These are phyloP conservation scores for Babesia ovis DNA, from an alignment of 169 alveolate genomes.

Conservation along the genomic window DNA sequence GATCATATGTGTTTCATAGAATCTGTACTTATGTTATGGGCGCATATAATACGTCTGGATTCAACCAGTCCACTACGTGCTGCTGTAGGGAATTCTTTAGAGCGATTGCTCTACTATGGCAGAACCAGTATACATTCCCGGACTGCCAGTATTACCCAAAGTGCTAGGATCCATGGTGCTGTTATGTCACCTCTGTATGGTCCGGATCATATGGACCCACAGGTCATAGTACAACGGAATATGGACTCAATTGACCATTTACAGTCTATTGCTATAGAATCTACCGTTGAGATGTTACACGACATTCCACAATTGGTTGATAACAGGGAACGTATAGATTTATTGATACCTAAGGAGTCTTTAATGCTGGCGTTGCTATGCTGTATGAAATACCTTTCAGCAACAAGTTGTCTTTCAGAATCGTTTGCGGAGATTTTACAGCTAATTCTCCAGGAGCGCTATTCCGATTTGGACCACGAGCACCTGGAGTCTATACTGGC, in stretches of 20 bases:
- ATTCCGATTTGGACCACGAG: conserved; percentile 33
- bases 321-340: conserved; percentile 24
- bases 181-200: neutral
- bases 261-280: neutral
- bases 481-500: conserved; percentile 55
- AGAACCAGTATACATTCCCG: neutral
- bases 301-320: neutral
- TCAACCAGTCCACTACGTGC: neutral
- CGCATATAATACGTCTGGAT: conserved; percentile 38
- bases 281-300: neutral
- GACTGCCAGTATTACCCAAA: neutral
- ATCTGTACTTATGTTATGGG: conserved; percentile 48
- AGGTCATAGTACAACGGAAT: neutral
- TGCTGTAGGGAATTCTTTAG: neutral
- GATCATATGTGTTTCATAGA: conserved; percentile 35
- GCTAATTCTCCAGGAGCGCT: conserved; percentile 43
- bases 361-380: conserved; percentile 37
- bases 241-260: neutral
- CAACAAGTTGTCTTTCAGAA: conserved; percentile 43
- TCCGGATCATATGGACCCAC: neutral
- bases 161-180: neutral
- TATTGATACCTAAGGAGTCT: conserved; percentile 45
- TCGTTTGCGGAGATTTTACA: conserved; percentile 56
- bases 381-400: conserved; percentile 49
- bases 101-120: neutral